Base-by-base conservation (phyloP, 2,329 filamentous ascomycete species). In the Fusarium sp. region DNA sequence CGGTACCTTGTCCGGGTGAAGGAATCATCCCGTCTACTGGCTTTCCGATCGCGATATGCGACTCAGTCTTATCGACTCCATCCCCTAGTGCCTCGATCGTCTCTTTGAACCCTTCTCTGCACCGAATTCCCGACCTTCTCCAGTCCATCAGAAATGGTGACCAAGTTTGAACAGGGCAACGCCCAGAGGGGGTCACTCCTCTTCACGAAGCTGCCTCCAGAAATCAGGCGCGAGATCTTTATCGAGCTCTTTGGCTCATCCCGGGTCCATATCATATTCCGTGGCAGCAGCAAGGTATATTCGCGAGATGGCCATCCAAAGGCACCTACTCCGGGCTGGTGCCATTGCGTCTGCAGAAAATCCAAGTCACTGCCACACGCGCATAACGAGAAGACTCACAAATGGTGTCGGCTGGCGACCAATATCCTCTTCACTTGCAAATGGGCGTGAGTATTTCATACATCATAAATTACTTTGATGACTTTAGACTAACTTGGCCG, bases 321-420 rank as follows among this genome's bases (percentile, higher is more conserved):
- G 5, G 4, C 4, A 4, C 18, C 7, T 26, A 0, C 46, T 14
- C 33, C 50, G 0, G 44, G 54, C 0, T 44, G 55, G 44, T 46
- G 6, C 10, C 63, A 66, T n/a, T 65, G 44, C 11, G 20, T 66
- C 4, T 66, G 60, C 5, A 49, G 26, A n/a, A 48, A 36, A 13
- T 5, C 2, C 0, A 9, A 15, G 7, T 17, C 5, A 4, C 22
- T 36, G 7, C 33, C 54, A 2, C 54, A 66, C 17, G 5, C 1
- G 11, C 50, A 61, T 15, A 2, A 2, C 6, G 56, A 66, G n/a
- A 0, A 6, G 1, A 14, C 11, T 4, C 56, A 66, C 9, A 62
- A 52, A 28, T 66, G 61, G 51, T 15, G 56, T 8, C 49, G 11
- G 1, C 8, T 67, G 10, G 13, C 56, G 0, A 44, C 31, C 0